phyloP scores from a whole-genome alignment of 2,329 filamentous ascomycete genomes.

The Hymenotorrendiella dingleyae region DNA sequence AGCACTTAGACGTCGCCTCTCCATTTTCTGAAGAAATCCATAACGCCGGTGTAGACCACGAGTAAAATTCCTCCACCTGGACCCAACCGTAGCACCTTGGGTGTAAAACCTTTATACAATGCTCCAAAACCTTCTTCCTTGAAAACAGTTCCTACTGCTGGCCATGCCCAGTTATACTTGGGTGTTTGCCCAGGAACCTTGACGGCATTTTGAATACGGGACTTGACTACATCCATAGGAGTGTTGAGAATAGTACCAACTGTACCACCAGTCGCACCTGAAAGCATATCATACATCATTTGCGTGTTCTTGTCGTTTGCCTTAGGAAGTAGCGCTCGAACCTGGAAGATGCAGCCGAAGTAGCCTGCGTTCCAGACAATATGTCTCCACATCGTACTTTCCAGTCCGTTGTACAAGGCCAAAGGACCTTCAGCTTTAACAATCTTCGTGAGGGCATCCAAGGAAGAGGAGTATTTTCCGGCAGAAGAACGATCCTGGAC shows the following conservation, averaged over 20 bases:
- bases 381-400: slow-evolving; percentile 95
- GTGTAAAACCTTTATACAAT: slow-evolving; percentile 95
- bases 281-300: slow-evolving; percentile 81
- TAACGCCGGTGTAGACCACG: slow-evolving; percentile 80
- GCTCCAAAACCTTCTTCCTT: slow-evolving; percentile 89
- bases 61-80: slow-evolving; percentile 63
- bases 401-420: slow-evolving; percentile 92
- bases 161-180: slow-evolving; percentile 99
- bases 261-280: slow-evolving; percentile 83
- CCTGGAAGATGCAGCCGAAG: slow-evolving; percentile 98
- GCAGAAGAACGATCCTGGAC: slow-evolving; percentile 93
- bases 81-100: slow-evolving; percentile 79
- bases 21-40: slow-evolving; percentile 83
- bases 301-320: slow-evolving; percentile 75
- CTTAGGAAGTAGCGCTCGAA: slow-evolving; percentile 75
- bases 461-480: slow-evolving; percentile 76
- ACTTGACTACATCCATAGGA: slow-evolving; percentile 96
- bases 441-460: slow-evolving; percentile 77
- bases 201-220: slow-evolving; percentile 89
- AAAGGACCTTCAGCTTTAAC: slow-evolving; percentile 76
- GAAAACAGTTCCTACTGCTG: slow-evolving; percentile 76
- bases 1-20: slow-evolving; percentile 18
- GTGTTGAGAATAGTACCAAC: slow-evolving; percentile 90
- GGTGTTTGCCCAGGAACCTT: slow-evolving; percentile 73
- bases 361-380: slow-evolving; percentile 91